Evolutionary conservation across 2,329 filamentous ascomycete genomes (phyloP), one percentile per base, ranked within the genome.

Genomic region (Fusarium pseudonygamai): DNA sequence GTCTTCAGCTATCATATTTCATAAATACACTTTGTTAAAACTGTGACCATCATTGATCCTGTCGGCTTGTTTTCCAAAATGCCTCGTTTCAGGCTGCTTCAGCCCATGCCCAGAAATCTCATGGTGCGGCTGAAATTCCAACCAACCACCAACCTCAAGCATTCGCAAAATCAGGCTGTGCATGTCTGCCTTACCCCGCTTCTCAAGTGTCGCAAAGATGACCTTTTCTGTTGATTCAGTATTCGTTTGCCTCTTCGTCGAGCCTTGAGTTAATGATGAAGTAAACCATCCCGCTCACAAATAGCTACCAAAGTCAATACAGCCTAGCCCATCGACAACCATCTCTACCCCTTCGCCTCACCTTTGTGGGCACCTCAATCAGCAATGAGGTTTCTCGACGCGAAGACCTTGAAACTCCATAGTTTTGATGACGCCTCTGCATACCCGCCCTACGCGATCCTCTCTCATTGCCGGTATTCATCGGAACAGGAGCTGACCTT

Each of bases 1-100:
- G 34, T 10, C 7, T 1, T 13, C 3, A 53, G 4, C 24, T 28
- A 8, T 13, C 24, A 14, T 55, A n/a, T 30, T 55, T 40, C 15
- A 1, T 55, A 11, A 18, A 40, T 18, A 7, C 1, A 18, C 10
- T 39, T 10, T 22, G 6, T 2, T 7, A 12, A 26, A 20, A 46
- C 18, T 1, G 7, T 0, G 0, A 1, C 26, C 34, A 10, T 22
- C 20, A 13, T 10, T 11, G 7, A 2, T 22, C 5, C 28, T 32
- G 12, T 11, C 18, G 24, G 4, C 0, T 32, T 0, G 15, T 3
- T 7, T 26, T 5, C 24, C 16, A 28, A 20, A 11, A 26, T 36
- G 30, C n/a, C 30, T 12, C 24, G 6, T n/a, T 36, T 28, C 20
- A 30, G 11, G 15, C 24, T 30, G 16, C 3, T 9, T 50, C 20